Conservation (phyloP, 306 rosid genomes). For the Ammopiptanthus mongolicus region DNA sequence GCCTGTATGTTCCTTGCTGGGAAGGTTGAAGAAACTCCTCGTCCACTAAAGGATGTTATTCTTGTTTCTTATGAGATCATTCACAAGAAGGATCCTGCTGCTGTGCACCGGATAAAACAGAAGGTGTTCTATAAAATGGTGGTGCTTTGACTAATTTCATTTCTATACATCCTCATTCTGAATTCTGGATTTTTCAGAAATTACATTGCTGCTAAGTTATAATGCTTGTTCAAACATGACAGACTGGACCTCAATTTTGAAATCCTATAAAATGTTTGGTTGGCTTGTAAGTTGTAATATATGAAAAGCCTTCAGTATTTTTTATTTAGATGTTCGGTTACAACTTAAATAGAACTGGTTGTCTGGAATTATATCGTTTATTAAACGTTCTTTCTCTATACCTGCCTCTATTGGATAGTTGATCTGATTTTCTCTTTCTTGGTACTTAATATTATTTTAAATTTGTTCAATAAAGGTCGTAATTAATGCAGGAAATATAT, state of each 20-base stretch:
- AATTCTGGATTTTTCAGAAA: slow-evolving; percentile 16
- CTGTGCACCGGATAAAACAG: slow-evolving; percentile 86
- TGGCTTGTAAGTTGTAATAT: slow-evolving; percentile 13
- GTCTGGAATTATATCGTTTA: slow-evolving; percentile 13
- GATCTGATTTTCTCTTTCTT: slow-evolving; percentile 6
- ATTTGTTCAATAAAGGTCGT: slow-evolving; percentile 3
- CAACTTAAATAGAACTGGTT: background rate
- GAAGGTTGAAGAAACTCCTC: slow-evolving; percentile 98
- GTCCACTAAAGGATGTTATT: slow-evolving; percentile 91
- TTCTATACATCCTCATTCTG: slow-evolving; percentile 11
- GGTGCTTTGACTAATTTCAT: slow-evolving; percentile 29
- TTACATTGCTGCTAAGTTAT: slow-evolving; percentile 18
- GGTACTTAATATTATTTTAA: background rate
- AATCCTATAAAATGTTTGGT: slow-evolving; percentile 12
- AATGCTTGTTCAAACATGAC: slow-evolving; percentile 11
- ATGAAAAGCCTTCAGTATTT: too few relatives aligned
- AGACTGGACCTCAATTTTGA: slow-evolving; percentile 11
- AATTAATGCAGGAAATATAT: slow-evolving; percentile 76
- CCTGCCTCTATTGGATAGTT: slow-evolving; percentile 12
- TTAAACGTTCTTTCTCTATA: slow-evolving; percentile 1
- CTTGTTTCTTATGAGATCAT: slow-evolving; percentile 90
- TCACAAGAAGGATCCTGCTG: slow-evolving; percentile 83
- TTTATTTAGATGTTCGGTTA: background rate
- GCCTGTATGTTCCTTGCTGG: slow-evolving; percentile 99
- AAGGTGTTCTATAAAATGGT: slow-evolving; percentile 57